phyloP scores from a whole-genome alignment of 2,329 filamentous ascomycete genomes.

The Rhexocercosporidium sp. region DNA sequence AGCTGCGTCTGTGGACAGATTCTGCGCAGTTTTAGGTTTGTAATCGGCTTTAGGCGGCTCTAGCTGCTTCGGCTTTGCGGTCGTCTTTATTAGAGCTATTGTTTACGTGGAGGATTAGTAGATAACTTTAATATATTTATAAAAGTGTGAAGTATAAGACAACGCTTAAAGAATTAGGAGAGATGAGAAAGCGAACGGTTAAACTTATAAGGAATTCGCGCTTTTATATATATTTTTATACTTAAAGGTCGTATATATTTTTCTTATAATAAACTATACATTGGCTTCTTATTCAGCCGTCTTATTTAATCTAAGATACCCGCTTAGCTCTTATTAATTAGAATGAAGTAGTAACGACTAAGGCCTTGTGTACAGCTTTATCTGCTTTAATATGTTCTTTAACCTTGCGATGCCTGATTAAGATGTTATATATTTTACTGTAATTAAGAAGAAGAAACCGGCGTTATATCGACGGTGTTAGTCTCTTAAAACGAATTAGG shows the following conservation, averaged over 20 bases:
- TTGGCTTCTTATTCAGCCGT: slow-evolving; percentile 3
- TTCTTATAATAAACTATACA: neutral
- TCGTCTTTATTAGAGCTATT: neutral
- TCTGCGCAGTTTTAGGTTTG: neutral
- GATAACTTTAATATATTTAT: slow-evolving; percentile 1
- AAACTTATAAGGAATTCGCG: slow-evolving; percentile 4
- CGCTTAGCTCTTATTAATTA: neutral
- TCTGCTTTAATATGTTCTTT: neutral
- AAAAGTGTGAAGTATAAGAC: neutral
- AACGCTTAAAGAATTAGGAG: slow-evolving; percentile 1
- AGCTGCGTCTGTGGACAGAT: slow-evolving; percentile 4
- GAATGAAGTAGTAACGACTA: neutral
- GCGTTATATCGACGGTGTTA: slow-evolving; percentile 1
- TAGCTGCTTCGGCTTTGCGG: slow-evolving; percentile 6
- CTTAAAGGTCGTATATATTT: neutral
- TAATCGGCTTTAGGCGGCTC: neutral
- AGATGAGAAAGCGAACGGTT: neutral
- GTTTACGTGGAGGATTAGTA: neutral
- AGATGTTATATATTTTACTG: slow-evolving; percentile 2
- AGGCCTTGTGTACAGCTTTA: slow-evolving; percentile 3
- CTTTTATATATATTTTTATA: slow-evolving; percentile 11
- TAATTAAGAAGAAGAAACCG: slow-evolving; percentile 9
- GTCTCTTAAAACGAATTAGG: slow-evolving; percentile 5
- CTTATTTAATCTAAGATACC: neutral
- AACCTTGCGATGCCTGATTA: neutral